A percentile compares a stretch with the other conserved stretches of the same genome.
Conservation (phyloP, 257 asterid species). For the Jaltomata sinuosa region DNA sequence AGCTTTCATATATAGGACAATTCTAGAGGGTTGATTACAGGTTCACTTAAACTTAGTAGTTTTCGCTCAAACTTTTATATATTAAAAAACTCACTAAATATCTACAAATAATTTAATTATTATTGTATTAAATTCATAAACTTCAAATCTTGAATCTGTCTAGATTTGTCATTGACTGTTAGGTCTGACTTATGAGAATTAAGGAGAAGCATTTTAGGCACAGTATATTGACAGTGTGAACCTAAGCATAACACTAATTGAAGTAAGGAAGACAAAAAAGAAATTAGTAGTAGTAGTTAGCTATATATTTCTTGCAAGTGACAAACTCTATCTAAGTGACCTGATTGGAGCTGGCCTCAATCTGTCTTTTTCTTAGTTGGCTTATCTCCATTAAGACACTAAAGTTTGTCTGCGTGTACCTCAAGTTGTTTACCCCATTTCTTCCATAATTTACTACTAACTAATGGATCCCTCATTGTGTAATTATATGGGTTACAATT, state of each 20-base stretch:
- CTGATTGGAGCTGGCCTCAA: conserved; percentile 18
- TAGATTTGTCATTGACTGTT: background rate
- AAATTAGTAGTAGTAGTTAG: background rate
- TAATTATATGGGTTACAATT: background rate
- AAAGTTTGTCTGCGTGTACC: conserved; percentile 15
- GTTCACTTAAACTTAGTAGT: too few relatives aligned
- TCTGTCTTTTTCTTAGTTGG: conserved; percentile 22
- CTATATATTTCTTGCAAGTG: conserved; percentile 17
- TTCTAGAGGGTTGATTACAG: too few relatives aligned
- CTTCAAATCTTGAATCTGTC: background rate
- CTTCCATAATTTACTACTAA: background rate
- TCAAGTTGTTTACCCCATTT: conserved; percentile 11
- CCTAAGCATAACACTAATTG: background rate
- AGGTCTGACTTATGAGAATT: background rate
- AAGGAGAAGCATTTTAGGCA: background rate
- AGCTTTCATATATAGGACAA: background rate
- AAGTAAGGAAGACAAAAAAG: background rate
- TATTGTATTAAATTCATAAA: background rate
- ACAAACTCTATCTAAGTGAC: conserved; percentile 21
- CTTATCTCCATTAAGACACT: conserved; percentile 9
- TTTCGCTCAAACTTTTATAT: too few relatives aligned
- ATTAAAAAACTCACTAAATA: too few relatives aligned
- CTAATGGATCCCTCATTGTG: background rate
- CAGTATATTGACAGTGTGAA: background rate
- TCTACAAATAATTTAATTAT: too few relatives aligned